A percentile compares a stretch with the other conserved stretches of the same genome.
Evolutionary conservation across 78 protist genomes (phyloP).

Genomic region (Dictyostelium brefeldianum): DNA sequence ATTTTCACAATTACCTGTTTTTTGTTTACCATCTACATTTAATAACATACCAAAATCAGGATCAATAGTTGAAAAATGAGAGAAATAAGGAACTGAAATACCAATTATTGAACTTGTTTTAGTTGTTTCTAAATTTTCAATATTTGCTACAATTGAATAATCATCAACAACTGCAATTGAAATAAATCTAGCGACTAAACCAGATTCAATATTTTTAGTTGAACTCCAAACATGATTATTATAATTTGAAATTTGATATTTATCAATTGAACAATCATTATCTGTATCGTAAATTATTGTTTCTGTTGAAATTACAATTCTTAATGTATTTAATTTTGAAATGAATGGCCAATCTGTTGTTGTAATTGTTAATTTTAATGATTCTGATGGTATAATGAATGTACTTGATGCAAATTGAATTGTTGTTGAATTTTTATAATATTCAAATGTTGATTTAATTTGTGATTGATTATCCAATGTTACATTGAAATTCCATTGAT

Average conservation of each 20-base stretch:
- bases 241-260: background rate
- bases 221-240: background rate
- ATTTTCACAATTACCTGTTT: background rate
- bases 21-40: background rate
- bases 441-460: background rate
- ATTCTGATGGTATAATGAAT: background rate
- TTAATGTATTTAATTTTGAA: background rate
- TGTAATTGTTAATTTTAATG: background rate
- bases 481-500: background rate
- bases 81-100: background rate
- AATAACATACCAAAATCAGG: background rate
- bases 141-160: background rate
- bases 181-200: background rate
- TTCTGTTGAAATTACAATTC: conserved; percentile 2
- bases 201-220: background rate
- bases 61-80: background rate
- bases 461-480: background rate
- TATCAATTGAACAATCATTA: background rate
- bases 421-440: background rate
- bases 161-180: background rate
- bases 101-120: background rate
- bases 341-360: background rate
- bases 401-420: background rate
- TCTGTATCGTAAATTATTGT: background rate
- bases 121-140: background rate